Evolutionary conservation across 2,329 filamentous ascomycete genomes (phyloP).

Genomic region (Fusarium neocosmosporiellum): DNA sequence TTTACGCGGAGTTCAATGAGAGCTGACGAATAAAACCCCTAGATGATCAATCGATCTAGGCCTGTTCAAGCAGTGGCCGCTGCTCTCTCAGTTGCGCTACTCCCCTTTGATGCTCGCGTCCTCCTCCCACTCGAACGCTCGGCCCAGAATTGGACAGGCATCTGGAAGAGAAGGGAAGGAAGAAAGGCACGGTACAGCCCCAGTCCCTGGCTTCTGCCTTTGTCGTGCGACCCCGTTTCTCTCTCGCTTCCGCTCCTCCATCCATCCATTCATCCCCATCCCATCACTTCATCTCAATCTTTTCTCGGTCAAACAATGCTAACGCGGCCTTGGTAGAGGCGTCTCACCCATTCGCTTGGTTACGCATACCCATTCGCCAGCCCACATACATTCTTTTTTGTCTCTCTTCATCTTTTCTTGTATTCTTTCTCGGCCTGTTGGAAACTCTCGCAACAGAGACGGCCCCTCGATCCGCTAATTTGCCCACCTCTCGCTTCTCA

Average conservation of each 20-base stretch:
- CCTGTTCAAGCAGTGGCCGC: slow-evolving; percentile 20
- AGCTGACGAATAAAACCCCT: slow-evolving; percentile 19
- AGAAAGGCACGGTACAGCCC: slow-evolving; percentile 33
- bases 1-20: slow-evolving; percentile 18
- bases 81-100: slow-evolving; percentile 18
- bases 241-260: slow-evolving; percentile 28
- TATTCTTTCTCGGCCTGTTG: slow-evolving; percentile 5
- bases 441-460: slow-evolving; percentile 1
- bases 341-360: slow-evolving; percentile 40
- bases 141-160: slow-evolving; percentile 34
- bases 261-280: slow-evolving; percentile 6
- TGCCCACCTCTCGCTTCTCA: slow-evolving; percentile 27
- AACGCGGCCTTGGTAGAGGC: slow-evolving; percentile 38
- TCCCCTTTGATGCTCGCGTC: slow-evolving; percentile 28
- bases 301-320: slow-evolving; percentile 34
- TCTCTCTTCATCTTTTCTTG: slow-evolving; percentile 19
- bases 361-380: slow-evolving; percentile 34
- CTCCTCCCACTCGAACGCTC: slow-evolving; percentile 27
- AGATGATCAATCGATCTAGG: slow-evolving; percentile 11
- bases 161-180: slow-evolving; percentile 4
- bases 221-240: slow-evolving; percentile 36
- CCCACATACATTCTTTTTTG: slow-evolving; percentile 32
- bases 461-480: slow-evolving; percentile 24
- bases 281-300: slow-evolving; percentile 30
- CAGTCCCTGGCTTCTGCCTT: slow-evolving; percentile 25